Base-by-base conservation (phyloP, 2,329 filamentous ascomycete species). In the Leptographium flavum region DNA sequence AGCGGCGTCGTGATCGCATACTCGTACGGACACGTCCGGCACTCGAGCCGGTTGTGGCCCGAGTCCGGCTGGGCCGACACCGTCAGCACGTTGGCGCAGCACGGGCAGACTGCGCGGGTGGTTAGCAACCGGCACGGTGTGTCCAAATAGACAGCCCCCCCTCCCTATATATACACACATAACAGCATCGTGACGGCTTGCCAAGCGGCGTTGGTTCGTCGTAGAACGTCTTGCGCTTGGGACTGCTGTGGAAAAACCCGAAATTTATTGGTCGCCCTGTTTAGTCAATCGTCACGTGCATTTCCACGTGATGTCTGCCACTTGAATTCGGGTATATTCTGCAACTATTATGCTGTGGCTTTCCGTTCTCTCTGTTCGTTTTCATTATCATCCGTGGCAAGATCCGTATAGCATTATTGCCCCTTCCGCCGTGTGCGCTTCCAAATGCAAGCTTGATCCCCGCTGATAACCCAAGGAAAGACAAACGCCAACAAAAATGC, bases 21-120 rank as follows among this genome's bases (percentile, higher is more conserved):
- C 61, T 93, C 81, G 68, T 94, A 98, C 4, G 92, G 90, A 56
- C 92, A 98, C 47, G 87, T 94, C 47, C 87, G 84, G 68, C 92
- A 98, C 65, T 94, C 87, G 63, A 96, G 87, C 47, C 87, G 82
- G 69, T 95, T 95, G 56, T 65, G 67, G 47, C 71, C 69, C 42
- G 65, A 68, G 51, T 67, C 69, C 1, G 52, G 51, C 52, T 70
- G 71, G 42, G 68, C 60, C 48, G 78, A 79, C 56, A 90, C 80
- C 57, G 82, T 86, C 58, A 92, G 77, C 63, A 87, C 79, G 68
- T 90, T 92, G 63, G 79, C 79, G 71, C 85, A 92, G 60, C 77
- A 76, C 42, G 85, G 85, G 63, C 85, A 92, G 75, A 90, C 83
- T 83, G 54, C 17, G 19, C 11, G 17, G 14, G 35, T 14, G 32